These are phyloP conservation scores for Penicillium tannophilum DNA, from an alignment of 495 filamentous ascomycete species.

Conservation along the genomic window DNA sequence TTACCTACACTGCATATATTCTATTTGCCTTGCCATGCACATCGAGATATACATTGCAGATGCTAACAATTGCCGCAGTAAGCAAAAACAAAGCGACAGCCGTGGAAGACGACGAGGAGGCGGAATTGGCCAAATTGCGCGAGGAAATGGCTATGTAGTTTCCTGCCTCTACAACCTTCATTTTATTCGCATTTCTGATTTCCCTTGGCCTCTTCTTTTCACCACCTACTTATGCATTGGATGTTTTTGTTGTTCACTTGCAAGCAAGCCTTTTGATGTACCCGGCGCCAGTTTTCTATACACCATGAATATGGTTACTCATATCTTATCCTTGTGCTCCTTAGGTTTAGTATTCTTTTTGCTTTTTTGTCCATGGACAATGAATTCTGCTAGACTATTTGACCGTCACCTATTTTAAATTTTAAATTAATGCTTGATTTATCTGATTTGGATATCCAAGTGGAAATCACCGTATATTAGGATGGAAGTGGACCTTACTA, in stretches of 20 bases:
- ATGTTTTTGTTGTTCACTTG: constrained; percentile 12
- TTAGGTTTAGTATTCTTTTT: constrained; percentile 2
- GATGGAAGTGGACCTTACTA: not conserved
- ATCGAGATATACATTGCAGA: not conserved
- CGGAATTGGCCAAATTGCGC: constrained; percentile 88
- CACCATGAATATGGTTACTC: constrained; percentile 18
- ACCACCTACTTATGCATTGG: constrained; percentile 20
- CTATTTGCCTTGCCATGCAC: not conserved
- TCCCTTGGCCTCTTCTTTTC: constrained; percentile 8
- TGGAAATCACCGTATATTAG: not conserved
- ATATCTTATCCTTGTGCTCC: constrained; percentile 3
- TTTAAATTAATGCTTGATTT: not conserved
- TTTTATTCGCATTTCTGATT: constrained; percentile 7
- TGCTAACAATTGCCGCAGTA: constrained; percentile 15
- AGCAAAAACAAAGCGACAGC: constrained; percentile 54
- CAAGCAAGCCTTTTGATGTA: constrained; percentile 24
- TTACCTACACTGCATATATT: not conserved
- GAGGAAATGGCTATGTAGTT: constrained; percentile 91
- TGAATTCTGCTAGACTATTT: constrained; percentile 7
- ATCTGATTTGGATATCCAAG: not conserved
- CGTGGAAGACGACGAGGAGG: constrained; percentile 90
- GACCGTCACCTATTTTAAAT: not conserved
- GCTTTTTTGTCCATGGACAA: constrained; percentile 7
- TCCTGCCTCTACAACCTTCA: not conserved
- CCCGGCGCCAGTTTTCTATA: constrained; percentile 19